Base-by-base conservation (phyloP, 2,329 filamentous ascomycete species). In the Colletotrichum viniferum region DNA sequence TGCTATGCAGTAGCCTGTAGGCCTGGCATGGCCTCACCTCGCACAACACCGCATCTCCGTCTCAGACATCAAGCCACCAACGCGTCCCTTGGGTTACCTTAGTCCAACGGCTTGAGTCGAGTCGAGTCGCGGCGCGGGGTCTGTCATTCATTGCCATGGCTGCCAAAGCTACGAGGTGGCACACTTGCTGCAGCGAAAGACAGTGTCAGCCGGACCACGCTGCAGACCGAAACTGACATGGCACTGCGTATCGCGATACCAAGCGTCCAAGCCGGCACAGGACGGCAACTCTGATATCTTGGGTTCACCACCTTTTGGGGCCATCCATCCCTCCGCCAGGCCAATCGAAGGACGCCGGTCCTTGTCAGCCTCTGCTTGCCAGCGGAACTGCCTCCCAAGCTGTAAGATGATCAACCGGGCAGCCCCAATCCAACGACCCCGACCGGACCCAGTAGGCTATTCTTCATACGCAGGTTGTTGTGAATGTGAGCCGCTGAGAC, bases 261-360 rank as follows among this genome's bases (percentile, higher is more conserved):
- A 69, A 69, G 67, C 56, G n/a, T 26, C 56, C 67, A 69, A 69
- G 67, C 67, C 67, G 67, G 67, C 67, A 69, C 56, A 62, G 26
- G 16, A 62, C 67, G 67, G 67, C 67, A 62, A 48, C 56, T 55
- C n/a, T 69, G 67, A 61, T 69, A 62, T 48, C 67, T 69, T 69
- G 67, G 67, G 34, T 8, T 62, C 58, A 62, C 67, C 65, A 68
- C 65, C 36, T 68, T 60, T 43, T 18, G 32, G 21, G n/a, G 13
- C 32, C 61, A 58, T 24, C 55, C 55, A 16, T 26, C 55, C 55
- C 32, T 63, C 61, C 21, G n/a, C 30, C 58, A 61, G 30, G 26
- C 64, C 64, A 67, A 34, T 67, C 7, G 64, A 56, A 34, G 48
- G 16, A 43, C n/a, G 55, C 32, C 48, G 43, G n/a, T 16, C 65